These are phyloP conservation scores for Aspergillus heteromorphus DNA, from an alignment of 495 filamentous ascomycete species.

Conservation along the genomic window DNA sequence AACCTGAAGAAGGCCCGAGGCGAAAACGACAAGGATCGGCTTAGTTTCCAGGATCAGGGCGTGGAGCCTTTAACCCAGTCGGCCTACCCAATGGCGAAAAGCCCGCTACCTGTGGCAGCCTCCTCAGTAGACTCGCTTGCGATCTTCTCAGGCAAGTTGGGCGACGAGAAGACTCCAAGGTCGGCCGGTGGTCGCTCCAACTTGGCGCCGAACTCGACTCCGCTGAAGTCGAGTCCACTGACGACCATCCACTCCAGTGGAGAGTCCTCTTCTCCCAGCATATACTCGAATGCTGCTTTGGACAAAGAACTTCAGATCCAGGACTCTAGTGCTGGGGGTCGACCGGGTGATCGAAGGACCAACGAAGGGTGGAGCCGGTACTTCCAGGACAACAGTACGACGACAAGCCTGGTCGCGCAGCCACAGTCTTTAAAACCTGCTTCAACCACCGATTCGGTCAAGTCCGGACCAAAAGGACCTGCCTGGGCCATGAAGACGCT, in stretches of 20 bases:
- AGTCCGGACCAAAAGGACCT: conserved; percentile 5
- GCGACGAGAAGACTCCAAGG: conserved; percentile 32
- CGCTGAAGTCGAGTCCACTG: conserved; percentile 25
- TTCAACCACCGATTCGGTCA: neutral
- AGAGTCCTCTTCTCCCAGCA: conserved; percentile 18
- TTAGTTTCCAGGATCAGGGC: conserved; percentile 62
- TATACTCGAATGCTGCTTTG: conserved; percentile 17
- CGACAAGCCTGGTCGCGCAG: conserved; percentile 34
- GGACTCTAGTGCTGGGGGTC: conserved; percentile 11
- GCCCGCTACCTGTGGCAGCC: conserved; percentile 36
- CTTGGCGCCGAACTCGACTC: conserved; percentile 15
- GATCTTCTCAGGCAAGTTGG: conserved; percentile 38
- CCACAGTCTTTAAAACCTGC: conserved; percentile 4
- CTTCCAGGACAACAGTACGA: conserved; percentile 50
- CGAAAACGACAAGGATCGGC: conserved; percentile 52
- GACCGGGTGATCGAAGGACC: conserved; percentile 43
- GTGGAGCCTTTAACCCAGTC: conserved; percentile 45
- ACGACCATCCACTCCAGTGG: conserved; percentile 33
- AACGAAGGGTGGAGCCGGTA: conserved; percentile 58
- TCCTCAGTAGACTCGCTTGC: conserved; percentile 43
- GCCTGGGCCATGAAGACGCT: conserved; percentile 35
- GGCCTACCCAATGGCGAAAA: conserved; percentile 40
- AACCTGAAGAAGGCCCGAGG: conserved; percentile 48
- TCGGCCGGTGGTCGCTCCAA: conserved; percentile 21
- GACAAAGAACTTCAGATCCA: conserved; percentile 20